phyloP scores from a whole-genome alignment of 441 rosid genomes.

The Manihot esculenta region DNA sequence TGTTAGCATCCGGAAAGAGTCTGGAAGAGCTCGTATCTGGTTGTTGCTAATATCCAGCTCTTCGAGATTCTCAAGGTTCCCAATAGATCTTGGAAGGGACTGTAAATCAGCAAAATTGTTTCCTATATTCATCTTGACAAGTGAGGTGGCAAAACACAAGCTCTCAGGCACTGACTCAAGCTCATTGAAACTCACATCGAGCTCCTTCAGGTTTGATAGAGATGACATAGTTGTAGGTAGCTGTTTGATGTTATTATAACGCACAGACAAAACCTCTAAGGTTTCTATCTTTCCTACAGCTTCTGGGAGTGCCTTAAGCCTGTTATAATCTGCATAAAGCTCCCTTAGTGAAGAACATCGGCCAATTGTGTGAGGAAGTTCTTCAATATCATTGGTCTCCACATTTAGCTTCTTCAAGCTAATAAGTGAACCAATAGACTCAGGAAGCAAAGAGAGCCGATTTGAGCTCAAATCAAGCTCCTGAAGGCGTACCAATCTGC shows the following conservation, averaged over 20 bases:
- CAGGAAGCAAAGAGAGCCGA: constrained; percentile 54
- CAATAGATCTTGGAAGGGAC: constrained; percentile 81
- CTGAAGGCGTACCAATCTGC: constrained; percentile 67
- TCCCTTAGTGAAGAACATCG: constrained; percentile 66
- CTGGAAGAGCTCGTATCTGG: constrained; percentile 89
- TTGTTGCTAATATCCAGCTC: constrained; percentile 95
- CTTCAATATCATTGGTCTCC: constrained; percentile 88
- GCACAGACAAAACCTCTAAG: constrained; percentile 69
- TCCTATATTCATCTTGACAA: constrained; percentile 82
- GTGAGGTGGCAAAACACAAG: constrained; percentile 78
- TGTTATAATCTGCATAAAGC: constrained; percentile 82
- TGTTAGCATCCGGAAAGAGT: constrained; percentile 74
- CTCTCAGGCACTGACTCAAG: constrained; percentile 98
- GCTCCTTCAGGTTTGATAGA: constrained; percentile 70
- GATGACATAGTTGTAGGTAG: constrained; percentile 93
- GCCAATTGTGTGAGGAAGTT: constrained; percentile 76
- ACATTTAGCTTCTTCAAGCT: constrained; percentile 59
- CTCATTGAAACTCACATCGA: constrained; percentile 94
- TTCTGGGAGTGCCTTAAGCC: constrained; percentile 95
- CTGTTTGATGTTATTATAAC: constrained; percentile 86
- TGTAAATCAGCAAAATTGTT: constrained; percentile 91
- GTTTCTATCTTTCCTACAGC: constrained; percentile 88
- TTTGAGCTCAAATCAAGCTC: constrained; percentile 89
- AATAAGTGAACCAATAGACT: constrained; percentile 66
- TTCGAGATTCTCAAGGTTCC: constrained; percentile 91